These are phyloP conservation scores for Cornus kousa DNA, from an alignment of 148 eudicot species.

Conservation along the genomic window DNA sequence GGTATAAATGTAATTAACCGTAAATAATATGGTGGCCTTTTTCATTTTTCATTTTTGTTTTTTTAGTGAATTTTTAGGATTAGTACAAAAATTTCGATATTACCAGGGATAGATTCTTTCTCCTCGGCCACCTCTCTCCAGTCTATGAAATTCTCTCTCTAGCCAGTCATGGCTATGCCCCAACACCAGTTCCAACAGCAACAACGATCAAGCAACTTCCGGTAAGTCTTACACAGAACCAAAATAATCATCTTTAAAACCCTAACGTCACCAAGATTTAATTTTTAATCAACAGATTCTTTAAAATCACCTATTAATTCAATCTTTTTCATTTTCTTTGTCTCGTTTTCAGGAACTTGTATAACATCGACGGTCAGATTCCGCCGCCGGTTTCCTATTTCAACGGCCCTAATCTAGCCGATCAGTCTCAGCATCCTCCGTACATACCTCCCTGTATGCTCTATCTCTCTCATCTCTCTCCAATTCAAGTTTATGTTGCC, in stretches of 20 bases:
- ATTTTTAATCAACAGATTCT: not conserved
- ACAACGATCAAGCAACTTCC: constrained; percentile 30
- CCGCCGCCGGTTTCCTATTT: constrained; percentile 36
- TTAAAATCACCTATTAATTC: not conserved
- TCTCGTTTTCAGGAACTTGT: constrained; percentile 32
- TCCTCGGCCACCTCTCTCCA: too few species aligned
- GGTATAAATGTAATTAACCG: too few species aligned
- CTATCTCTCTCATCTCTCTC: not conserved
- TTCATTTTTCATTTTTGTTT: too few species aligned
- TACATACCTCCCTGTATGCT: constrained; percentile 54
- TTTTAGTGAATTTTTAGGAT: too few species aligned
- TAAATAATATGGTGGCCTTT: too few species aligned
- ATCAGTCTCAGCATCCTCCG: constrained; percentile 54
- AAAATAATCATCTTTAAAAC: constrained; percentile 4
- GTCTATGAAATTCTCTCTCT: constrained; percentile 2
- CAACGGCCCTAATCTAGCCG: constrained; percentile 28
- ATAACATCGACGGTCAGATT: constrained; percentile 43
- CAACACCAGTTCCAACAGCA: constrained; percentile 33
- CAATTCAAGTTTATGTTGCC: not conserved
- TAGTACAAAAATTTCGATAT: too few species aligned
- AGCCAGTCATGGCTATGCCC: constrained; percentile 33
- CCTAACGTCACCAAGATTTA: constrained; percentile 13
- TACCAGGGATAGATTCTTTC: too few species aligned
- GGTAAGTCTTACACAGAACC: constrained; percentile 17
- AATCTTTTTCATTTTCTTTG: not conserved